Base-by-base conservation (phyloP, 345 rosid genomes). In the Microthlaspi erraticum region DNA sequence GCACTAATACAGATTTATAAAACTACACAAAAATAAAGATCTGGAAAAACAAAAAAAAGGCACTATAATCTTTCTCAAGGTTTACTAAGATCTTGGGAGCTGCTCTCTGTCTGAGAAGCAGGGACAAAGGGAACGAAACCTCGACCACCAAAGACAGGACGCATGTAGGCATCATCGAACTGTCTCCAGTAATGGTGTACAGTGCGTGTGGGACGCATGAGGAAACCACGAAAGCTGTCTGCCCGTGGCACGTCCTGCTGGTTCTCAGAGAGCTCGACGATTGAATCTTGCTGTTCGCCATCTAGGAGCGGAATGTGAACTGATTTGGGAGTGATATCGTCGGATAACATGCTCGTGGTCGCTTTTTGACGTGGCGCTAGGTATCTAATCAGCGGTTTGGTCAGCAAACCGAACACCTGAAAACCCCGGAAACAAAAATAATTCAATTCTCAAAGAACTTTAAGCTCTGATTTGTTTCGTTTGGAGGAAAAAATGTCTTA, bases 141-240 rank as follows among this genome's bases (percentile, higher is more conserved):
- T 39, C 91, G 74, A 12, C 96, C 96, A n/a, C 98, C 96, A 53
- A 88, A 90, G 34, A 88, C 83, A 3, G 88, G 93, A 14, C 93
- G 91, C 98, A 90, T 87, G 73, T 75, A 50, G 8, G 83, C 46
- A 16, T 90, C 74, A 50, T 90, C 96, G 8, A 90, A 90, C 70
- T 64, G 88, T 63, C 90, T 80, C 95, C 95, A 90, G 57, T 80
- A 84, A 70, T 83, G 73, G 68, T 88, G 96, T 26, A 88, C 84
- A 0, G 83, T 60, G 64, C 72, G 53, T 16, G 82, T 66, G 2
- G 96, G 96, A 10, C 83, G 83, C 55, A 75, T 46, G 44, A 90
- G 76, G 55, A 88, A 88, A 82, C 81, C 81, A 0, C 84, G 70
- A 43, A 92, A 71, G 65, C 93, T 88, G 37, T 81, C 71, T 12